phyloP scores from a whole-genome alignment of 768 basidiomycete species.

The Rhizopogon roseolus region DNA sequence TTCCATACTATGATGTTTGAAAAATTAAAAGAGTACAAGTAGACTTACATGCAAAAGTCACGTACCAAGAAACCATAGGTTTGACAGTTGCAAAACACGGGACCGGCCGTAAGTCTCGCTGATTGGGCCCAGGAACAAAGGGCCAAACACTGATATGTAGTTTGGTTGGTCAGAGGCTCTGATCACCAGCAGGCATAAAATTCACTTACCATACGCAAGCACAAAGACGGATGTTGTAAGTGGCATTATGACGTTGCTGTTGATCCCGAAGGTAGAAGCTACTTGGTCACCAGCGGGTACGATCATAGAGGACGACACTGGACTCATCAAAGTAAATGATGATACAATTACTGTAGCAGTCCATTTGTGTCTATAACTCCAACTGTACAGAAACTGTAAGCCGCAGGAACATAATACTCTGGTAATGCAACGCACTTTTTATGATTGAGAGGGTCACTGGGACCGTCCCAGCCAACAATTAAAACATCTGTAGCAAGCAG shows the following conservation, averaged over 20 bases:
- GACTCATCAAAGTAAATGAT: conserved; percentile 62
- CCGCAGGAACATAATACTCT: no score
- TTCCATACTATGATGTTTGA: conserved; percentile 53
- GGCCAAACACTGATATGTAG: conserved; percentile 16
- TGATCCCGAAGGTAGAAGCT: conserved; percentile 50
- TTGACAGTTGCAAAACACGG: conserved; percentile 53
- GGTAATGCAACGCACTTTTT: conserved; percentile 35
- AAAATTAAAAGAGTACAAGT: background rate
- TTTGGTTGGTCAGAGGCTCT: background rate
- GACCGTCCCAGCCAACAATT: conserved; percentile 54
- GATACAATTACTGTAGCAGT: conserved; percentile 58
- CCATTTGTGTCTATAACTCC: conserved; percentile 59
- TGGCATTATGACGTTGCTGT: conserved; percentile 41
- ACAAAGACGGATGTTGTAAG: conserved; percentile 59
- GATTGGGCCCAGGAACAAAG: conserved; percentile 49
- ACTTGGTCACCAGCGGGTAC: conserved; percentile 57
- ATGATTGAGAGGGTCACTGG: conserved; percentile 47
- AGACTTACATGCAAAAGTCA: conserved; percentile 2
- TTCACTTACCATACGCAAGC: conserved; percentile 50
- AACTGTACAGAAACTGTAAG: conserved; percentile 30
- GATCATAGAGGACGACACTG: conserved; percentile 70
- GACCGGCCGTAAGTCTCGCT: conserved; percentile 71
- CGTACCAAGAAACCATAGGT: conserved; percentile 61
- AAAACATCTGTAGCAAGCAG: background rate
- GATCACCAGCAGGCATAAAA: background rate